phyloP scores from a whole-genome alignment of 1,284 basidiomycete genomes.

The Kalmanozyma brasiliensis region DNA sequence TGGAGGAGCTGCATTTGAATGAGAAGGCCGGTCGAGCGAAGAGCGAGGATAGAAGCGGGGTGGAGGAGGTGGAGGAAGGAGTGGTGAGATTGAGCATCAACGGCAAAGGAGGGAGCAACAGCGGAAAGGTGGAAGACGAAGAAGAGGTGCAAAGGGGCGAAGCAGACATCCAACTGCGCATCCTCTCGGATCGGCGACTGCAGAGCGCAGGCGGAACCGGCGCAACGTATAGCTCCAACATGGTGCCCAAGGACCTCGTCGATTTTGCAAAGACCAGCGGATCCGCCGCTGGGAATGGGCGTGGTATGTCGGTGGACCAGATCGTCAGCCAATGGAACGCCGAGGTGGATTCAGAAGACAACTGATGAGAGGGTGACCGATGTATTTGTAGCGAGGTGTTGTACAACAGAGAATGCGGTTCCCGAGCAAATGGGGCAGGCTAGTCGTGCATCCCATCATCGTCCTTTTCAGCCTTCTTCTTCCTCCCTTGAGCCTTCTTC shows the following conservation, averaged over 20 bases:
- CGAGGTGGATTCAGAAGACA: constrained; percentile 13
- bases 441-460: constrained; percentile 25
- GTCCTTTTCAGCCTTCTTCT: constrained; percentile 8
- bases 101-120: not conserved
- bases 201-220: constrained; percentile 12
- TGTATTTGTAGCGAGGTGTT: constrained; percentile 6
- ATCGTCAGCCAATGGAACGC: constrained; percentile 32
- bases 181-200: constrained; percentile 74
- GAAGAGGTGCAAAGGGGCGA: constrained; percentile 2
- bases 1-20: constrained; percentile 70
- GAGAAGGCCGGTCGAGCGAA: constrained; percentile 1
- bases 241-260: constrained; percentile 89
- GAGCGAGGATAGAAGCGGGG: constrained; percentile 2
- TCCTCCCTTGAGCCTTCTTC: constrained; percentile 19
- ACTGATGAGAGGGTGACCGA: not conserved
- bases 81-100: constrained; percentile 35
- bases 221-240: constrained; percentile 81
- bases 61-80: constrained; percentile 34
- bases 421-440: not conserved
- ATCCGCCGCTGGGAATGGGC: not conserved
- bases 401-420: not conserved
- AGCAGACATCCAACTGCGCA: constrained; percentile 72
- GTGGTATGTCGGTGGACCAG: constrained; percentile 25
- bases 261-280: constrained; percentile 74
- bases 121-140: too few species aligned